Evolutionary conservation across 495 filamentous ascomycete genomes (phyloP), one percentile per base, ranked within the genome.

Genomic region (Barbatosphaeria neglecta): DNA sequence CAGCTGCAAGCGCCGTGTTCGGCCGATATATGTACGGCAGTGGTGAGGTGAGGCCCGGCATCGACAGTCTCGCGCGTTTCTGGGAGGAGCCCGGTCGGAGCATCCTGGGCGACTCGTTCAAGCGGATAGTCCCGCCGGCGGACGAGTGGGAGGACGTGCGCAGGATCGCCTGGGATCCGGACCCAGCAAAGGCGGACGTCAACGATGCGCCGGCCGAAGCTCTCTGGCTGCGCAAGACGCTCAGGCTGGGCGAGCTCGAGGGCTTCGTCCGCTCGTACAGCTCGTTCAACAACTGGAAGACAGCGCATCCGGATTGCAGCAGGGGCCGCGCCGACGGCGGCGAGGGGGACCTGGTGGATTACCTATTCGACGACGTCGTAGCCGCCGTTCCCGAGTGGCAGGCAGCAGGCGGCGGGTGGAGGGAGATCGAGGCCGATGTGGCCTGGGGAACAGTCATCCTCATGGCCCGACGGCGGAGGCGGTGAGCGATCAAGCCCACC

Each of bases 61-160:
- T 56, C n/a, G 60, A 72, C 11, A 62, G 60, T n/a, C 62, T 83
- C 59, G 81, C 76, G 6, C 55, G 63, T 18, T 80, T 69, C 50
- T 83, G 80, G 80, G 61, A 71, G 47, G 72, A 75, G 47, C 78
- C 81, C 0, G 80, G 79, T 3, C 62, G 80, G n/a, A 53, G 54
- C 4, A 70, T 74, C 31, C 55, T 82, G 27, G 60, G 75, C 33
- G 61, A 70, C 15, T 64, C 72, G 39, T 62, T 72, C 31, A 54
- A 68, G 23, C 63, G 54, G 37, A 59, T 84, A 11, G 52, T 61
- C n/a, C 77, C 75, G 10, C 77, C 74, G 0, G 51, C 49, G 31
- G 38, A 44, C 2, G 63, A 75, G 15, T 83, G 73, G 73, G 62
- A 67, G 47, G 69, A 73, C 27, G 60, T 78, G 0, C 53, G 53